Evolutionary conservation across 176 grass and related monocot species (phyloP), one percentile per base, ranked within the genome.

Genomic region (Stipa capillata): DNA sequence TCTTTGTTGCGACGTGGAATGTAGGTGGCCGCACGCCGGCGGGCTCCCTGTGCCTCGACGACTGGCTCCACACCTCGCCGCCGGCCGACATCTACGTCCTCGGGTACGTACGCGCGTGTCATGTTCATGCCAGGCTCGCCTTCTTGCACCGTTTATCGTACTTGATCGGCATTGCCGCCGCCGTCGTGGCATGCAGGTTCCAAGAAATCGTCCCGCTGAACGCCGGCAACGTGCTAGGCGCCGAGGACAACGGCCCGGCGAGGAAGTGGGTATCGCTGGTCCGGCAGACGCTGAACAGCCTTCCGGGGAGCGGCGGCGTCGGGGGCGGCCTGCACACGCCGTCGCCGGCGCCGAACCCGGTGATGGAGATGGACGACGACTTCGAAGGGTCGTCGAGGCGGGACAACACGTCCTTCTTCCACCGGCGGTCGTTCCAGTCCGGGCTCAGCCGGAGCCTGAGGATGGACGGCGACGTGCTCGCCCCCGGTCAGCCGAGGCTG

Each of bases 1-100:
- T 97, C 85, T 97, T 97, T 53, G 91, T 87, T 16, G 89, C 91
- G 2, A 97, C 94, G 15, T 97, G 94, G 94, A 97, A 97, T 53
- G 89, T 97, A 6, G 91, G 94, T 51, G 94, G 94, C n/a, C 87
- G 82, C 65, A 42, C 94, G 32, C 94, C 94, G 31, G 72, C 87
- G 29, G 61, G 79, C 16, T 83, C 86, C 49, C 84, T 97, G 89
- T 86, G 85, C 80, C 91, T 97, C 29, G 89, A 97, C n/a, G 94
- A 97, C 62, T 97, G 91, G 94, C 94, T 97, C 35, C 91, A 91
- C 83, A 69, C 80, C 78, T 92, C 91, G 62, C 94, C 94, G 51
- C 87, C 91, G 34, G 89, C 94, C n/a, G 94, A 97, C 70, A 92
- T 97, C 76, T 97, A 97, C 64, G 83, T 97, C 61, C 85, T 97